Base-by-base conservation (phyloP, 805 yeast genomes). In the Wickerhamiella sergipiensis region DNA sequence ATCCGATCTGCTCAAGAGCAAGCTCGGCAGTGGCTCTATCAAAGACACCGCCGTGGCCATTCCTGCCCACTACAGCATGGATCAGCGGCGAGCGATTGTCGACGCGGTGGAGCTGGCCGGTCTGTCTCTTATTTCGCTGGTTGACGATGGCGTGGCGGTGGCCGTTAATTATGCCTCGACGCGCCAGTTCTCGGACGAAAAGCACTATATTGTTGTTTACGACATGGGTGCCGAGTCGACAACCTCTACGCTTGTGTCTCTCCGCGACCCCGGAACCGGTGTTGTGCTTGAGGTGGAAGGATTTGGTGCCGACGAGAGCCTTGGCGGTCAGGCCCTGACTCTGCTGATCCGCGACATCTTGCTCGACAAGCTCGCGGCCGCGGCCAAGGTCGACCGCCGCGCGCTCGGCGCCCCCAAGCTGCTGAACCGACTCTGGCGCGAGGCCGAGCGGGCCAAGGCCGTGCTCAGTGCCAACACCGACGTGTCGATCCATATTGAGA, bases 181-280 rank as follows among this genome's bases (percentile, higher is more conserved):
- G 45, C 73, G 78, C 9, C 71, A 71, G 29, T 75, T 75, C 53
- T 59, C 61, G 12, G 64, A 64, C 2, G 73, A 71, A 2, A 75
- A 72, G 51, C 78, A 78, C 58, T 74, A 79, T 60, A 85, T 85
- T 62, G 63, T 87, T 47, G 75, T 92, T 36, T 87, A 82, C 63
- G 98, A 92, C 64, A 77, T 85, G 77, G 98, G 98, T 46, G 90
- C 95, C 5, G 95, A 95, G 1, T 81, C 95, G 0, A 84, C 95
- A 0, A 78, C 81, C 50, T 95, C 95, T 1, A 84, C 97, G 0
- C 68, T 92, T n/a, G 77, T 88, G 48, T 79, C 89, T 0, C 72
- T 81, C 55, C 65, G 67, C 17, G 76, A 77, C 21, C 69, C 57
- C 49, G 55, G 56, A 49, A 47, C 58, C 29, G 54, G 58, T 47